Evolutionary conservation across 345 rosid genomes (phyloP).

Genomic region (Citrus cavaleriei): DNA sequence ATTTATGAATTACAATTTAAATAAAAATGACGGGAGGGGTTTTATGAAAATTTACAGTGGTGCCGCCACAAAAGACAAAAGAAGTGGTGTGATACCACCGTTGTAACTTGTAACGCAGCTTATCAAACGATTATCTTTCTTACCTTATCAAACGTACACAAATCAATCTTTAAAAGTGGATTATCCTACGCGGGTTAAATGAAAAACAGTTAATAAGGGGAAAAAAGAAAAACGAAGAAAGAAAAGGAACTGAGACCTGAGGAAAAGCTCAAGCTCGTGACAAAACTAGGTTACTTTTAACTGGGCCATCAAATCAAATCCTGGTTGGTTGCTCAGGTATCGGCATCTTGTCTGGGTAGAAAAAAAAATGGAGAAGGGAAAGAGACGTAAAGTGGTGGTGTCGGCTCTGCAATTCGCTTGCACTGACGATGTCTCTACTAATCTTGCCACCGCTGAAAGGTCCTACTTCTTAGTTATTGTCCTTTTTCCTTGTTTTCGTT

Average conservation of each 20-base stretch:
- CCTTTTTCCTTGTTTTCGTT: not conserved
- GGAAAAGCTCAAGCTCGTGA: not conserved
- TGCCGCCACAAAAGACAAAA: too few species aligned
- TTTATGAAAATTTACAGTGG: too few species aligned
- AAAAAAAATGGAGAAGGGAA: constrained; percentile 27
- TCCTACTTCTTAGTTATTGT: constrained; percentile 5
- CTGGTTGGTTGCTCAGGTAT: not conserved
- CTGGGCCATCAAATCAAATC: too few species aligned
- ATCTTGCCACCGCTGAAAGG: constrained; percentile 77
- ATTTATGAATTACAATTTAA: too few species aligned
- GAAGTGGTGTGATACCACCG: too few species aligned
- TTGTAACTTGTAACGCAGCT: too few species aligned
- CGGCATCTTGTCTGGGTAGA: not conserved
- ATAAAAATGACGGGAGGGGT: too few species aligned
- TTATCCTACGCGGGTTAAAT: not conserved
- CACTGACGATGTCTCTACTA: constrained; percentile 70
- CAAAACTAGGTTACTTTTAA: too few species aligned
- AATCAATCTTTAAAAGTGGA: not conserved
- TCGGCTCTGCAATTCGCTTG: constrained; percentile 83
- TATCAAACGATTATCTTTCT: too few species aligned
- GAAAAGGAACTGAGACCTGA: not conserved
- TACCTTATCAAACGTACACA: too few species aligned
- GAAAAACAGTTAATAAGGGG: too few species aligned
- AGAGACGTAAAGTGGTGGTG: constrained; percentile 48
- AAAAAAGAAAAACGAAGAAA: not conserved